Conservation (phyloP, 352 stramenopile genomes). For the Pythium monospermum region DNA sequence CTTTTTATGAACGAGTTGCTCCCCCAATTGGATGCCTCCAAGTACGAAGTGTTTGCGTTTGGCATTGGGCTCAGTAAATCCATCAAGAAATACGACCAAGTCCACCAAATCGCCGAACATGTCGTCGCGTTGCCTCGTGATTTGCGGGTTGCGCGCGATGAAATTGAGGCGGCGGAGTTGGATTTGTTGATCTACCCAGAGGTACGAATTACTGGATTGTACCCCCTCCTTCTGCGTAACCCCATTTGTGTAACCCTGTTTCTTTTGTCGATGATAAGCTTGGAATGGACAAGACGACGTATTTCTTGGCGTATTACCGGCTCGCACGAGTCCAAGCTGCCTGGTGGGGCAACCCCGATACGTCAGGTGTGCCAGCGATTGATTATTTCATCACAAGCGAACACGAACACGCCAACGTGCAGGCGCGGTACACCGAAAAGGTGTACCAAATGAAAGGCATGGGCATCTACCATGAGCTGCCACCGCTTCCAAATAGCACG, state of each 20-base stretch:
- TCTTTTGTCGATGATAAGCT: conserved; percentile 29
- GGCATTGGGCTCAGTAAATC: conserved; percentile 54
- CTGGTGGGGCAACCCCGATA: conserved; percentile 78
- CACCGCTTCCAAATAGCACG: conserved; percentile 31
- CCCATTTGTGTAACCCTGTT: neutral
- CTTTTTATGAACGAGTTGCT: conserved; percentile 67
- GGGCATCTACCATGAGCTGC: conserved; percentile 56
- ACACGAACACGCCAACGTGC: conserved; percentile 42
- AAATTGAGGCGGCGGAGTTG: conserved; percentile 45
- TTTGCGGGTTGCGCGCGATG: conserved; percentile 31
- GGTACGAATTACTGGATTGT: conserved; percentile 21
- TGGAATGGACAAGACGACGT: conserved; percentile 75
- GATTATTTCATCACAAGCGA: conserved; percentile 70
- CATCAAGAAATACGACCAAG: conserved; percentile 35
- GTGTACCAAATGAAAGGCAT: conserved; percentile 63
- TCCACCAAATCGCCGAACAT: conserved; percentile 50
- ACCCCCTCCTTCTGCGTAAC: neutral
- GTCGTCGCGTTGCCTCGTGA: conserved; percentile 53
- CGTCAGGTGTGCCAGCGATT: conserved; percentile 54
- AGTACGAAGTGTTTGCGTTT: conserved; percentile 73
- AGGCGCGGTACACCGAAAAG: conserved; percentile 54
- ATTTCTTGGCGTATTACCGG: conserved; percentile 61
- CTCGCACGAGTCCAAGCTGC: conserved; percentile 62
- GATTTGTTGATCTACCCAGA: conserved; percentile 72
- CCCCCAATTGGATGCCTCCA: conserved; percentile 37